Evolutionary conservation across 805 yeast genomes (phyloP).

Genomic region (Yarrowia sp.): DNA sequence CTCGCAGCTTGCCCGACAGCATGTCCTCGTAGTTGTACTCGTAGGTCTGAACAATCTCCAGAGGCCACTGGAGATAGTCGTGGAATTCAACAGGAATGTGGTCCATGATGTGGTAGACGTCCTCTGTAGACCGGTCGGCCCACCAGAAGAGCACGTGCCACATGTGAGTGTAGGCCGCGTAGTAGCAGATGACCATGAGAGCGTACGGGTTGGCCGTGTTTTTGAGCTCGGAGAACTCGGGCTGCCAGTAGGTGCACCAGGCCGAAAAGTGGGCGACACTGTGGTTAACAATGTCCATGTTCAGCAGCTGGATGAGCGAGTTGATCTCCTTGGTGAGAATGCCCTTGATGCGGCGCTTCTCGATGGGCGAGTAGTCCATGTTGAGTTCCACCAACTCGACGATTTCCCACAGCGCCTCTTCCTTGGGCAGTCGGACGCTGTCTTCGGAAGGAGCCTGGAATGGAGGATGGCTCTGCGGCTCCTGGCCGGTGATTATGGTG

Average conservation of each 20-base stretch:
- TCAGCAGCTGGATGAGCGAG: slow-evolving; percentile 8
- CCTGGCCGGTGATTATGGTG: slow-evolving; percentile 2
- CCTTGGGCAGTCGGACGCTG: slow-evolving; percentile 4
- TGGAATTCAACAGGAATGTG: slow-evolving; percentile 14
- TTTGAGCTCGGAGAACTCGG: slow-evolving; percentile 9
- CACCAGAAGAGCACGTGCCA: slow-evolving; percentile 37
- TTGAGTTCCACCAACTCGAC: slow-evolving; percentile 19
- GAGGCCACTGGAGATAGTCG: slow-evolving; percentile 17
- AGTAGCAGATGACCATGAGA: slow-evolving; percentile 13
- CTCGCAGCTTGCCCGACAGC: slow-evolving; percentile 15
- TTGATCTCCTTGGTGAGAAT: slow-evolving; percentile 23
- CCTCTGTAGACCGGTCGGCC: slow-evolving; percentile 6
- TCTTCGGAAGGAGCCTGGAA: slow-evolving; percentile 5
- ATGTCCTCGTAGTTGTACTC: slow-evolving; percentile 3
- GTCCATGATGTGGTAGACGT: slow-evolving; percentile 7
- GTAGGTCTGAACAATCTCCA: slow-evolving; percentile 14
- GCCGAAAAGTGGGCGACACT: slow-evolving; percentile 21
- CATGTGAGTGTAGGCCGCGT: slow-evolving; percentile 25
- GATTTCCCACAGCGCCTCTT: slow-evolving; percentile 28
- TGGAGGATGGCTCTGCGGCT: background rate
- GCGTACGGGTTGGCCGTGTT: slow-evolving; percentile 10
- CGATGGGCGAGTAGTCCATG: background rate
- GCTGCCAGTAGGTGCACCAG: slow-evolving; percentile 29
- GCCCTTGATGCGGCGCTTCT: slow-evolving; percentile 3
- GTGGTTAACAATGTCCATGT: background rate